Conservation (phyloP, 75 land plant genomes). For the Cupressus sempervirens region DNA sequence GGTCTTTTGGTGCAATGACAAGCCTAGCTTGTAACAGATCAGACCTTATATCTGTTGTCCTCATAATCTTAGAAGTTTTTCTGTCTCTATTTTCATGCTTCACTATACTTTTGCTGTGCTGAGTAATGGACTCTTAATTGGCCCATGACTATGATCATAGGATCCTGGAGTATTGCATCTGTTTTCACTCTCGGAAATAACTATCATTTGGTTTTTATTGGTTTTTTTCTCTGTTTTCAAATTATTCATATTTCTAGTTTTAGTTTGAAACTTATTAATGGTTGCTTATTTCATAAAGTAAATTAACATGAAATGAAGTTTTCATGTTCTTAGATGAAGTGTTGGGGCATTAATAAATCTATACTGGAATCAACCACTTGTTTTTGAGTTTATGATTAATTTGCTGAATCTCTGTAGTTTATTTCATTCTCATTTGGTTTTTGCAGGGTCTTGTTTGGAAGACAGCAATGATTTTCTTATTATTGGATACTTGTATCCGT, state of each 20-base stretch:
- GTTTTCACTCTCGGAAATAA: background rate
- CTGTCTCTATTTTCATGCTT: too few species aligned
- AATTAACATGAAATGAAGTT: background rate
- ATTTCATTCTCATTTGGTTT: background rate
- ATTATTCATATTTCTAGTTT: background rate
- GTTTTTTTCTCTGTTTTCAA: background rate
- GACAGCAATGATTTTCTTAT: background rate
- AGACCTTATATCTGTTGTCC: too few species aligned
- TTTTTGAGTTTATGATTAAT: background rate
- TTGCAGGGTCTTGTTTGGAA: slow-evolving; percentile 10
- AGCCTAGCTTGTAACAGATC: too few species aligned
- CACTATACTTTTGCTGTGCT: too few species aligned
- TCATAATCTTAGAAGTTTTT: too few species aligned
- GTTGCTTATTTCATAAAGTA: background rate
- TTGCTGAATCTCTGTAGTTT: background rate
- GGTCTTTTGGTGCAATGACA: too few species aligned
- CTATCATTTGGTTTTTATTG: background rate
- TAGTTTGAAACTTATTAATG: background rate
- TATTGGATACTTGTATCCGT: slow-evolving; percentile 7
- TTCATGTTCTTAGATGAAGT: background rate
- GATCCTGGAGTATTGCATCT: too few species aligned
- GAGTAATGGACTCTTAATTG: too few species aligned
- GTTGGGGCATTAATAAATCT: background rate
- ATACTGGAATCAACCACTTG: background rate
- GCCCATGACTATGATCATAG: too few species aligned